Conservation (phyloP, 441 rosid species). For the Corymbia citriodora region DNA sequence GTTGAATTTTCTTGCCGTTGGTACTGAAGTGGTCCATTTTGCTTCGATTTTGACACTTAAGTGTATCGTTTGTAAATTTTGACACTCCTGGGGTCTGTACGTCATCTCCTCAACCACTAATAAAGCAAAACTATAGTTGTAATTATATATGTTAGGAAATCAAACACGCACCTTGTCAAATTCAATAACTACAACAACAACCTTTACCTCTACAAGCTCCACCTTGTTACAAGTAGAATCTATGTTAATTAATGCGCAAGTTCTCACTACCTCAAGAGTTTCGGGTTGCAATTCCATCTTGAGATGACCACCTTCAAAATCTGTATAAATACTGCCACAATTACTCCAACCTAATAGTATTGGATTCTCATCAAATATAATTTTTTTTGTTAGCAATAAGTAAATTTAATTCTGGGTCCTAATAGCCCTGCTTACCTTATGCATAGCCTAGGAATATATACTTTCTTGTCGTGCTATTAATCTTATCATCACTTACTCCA, state of each 20-base stretch:
- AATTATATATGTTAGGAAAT: too few relatives aligned
- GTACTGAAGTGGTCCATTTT: too few relatives aligned
- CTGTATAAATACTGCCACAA: rapidly evolving
- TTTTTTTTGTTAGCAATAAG: too few relatives aligned
- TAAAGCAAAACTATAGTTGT: not conserved
- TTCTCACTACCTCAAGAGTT: not conserved
- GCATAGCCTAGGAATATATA: not conserved
- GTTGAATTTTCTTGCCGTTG: too few relatives aligned
- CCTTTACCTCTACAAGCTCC: not conserved
- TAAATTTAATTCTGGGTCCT: rapidly evolving
- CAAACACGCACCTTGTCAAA: too few relatives aligned
- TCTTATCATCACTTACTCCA: not conserved
- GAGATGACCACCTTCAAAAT: not conserved
- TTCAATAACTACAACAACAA: not conserved
- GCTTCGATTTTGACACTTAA: too few relatives aligned
- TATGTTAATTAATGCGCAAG: rapidly evolving
- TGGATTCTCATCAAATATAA: not conserved
- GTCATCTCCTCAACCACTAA: not conserved
- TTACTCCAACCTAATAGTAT: not conserved
- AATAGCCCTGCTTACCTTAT: not conserved
- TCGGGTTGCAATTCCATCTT: not conserved
- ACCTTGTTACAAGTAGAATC: not conserved
- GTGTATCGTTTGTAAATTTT: too few relatives aligned
- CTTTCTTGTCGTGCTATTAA: rapidly evolving
- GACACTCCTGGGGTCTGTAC: too few relatives aligned